Percentiles rank a stretch among this genome's conserved stretches.
Conservation (phyloP, 345 rosid species). For the Ailanthus altissimus region DNA sequence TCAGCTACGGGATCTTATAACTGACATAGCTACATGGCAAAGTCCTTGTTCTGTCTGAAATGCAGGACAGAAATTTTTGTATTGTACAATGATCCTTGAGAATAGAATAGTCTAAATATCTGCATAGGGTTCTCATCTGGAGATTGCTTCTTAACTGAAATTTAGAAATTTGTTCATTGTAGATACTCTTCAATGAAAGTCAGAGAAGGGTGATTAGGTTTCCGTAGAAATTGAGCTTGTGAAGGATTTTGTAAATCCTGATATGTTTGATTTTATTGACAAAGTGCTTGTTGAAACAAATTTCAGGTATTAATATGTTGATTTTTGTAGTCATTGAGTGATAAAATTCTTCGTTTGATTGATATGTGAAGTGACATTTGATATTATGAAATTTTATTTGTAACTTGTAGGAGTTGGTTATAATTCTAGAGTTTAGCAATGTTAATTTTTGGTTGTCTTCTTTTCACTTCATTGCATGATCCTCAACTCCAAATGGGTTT, state of each 20-base stretch:
- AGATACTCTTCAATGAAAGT: conserved; percentile 1
- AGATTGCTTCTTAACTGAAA: not conserved
- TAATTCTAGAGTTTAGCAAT: not conserved
- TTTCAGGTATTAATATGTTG: not conserved
- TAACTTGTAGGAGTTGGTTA: not conserved
- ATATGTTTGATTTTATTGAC: conserved; percentile 1
- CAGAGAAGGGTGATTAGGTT: not conserved
- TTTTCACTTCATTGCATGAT: not conserved
- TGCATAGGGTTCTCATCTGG: conserved; percentile 17
- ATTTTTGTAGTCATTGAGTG: not conserved
- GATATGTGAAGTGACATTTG: not conserved
- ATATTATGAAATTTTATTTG: not conserved
- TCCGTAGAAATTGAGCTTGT: not conserved
- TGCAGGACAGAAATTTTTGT: not conserved
- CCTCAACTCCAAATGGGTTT: not conserved
- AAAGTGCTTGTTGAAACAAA: conserved; percentile 1
- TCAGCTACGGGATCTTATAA: conserved; percentile 69
- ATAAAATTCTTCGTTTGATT: not conserved
- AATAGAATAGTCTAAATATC: conserved; percentile 5
- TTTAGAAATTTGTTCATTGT: not conserved
- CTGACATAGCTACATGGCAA: conserved; percentile 89
- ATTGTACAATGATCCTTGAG: conserved; percentile 1
- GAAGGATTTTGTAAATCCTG: conserved; percentile 11
- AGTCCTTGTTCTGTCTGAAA: conserved; percentile 71
- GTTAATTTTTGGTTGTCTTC: not conserved